These are phyloP conservation scores for Fraxinus ornus DNA, from an alignment of 305 asterid species.

Conservation along the genomic window DNA sequence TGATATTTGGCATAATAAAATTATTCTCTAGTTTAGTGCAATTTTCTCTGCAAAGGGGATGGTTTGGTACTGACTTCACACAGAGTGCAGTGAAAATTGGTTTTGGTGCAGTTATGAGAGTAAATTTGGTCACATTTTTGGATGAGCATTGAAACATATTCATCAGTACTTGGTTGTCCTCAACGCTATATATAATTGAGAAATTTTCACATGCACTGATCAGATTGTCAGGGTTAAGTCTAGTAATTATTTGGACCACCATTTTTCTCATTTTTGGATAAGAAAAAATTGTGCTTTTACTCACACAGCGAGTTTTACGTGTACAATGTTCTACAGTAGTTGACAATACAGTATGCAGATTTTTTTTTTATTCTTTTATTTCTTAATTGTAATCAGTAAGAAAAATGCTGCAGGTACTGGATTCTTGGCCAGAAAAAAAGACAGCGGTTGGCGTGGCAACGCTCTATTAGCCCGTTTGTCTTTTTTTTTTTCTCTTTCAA, in stretches of 20 bases:
- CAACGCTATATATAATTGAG: background rate
- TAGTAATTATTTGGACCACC: background rate
- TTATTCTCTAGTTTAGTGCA: background rate
- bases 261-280: background rate
- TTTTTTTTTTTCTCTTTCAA: too few species aligned
- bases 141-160: slow-evolving; percentile 23
- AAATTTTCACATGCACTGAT: slow-evolving; percentile 30
- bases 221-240: slow-evolving; percentile 7
- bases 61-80: background rate
- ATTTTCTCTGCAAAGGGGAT: background rate
- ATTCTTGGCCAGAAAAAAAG: too few species aligned
- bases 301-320: background rate
- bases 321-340: too few species aligned
- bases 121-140: slow-evolving; percentile 4
- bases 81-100: background rate
- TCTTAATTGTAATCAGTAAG: background rate
- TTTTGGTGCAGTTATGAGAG: background rate
- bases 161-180: slow-evolving; percentile 38
- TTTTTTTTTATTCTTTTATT: background rate
- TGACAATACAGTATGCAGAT: background rate
- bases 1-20: background rate
- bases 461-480: too few species aligned
- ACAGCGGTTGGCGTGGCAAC: too few species aligned
- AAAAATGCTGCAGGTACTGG: too few species aligned
- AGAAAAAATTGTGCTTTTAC: background rate